phyloP scores from a whole-genome alignment of 768 basidiomycete species.

The Dioszegia aurantiaca region DNA sequence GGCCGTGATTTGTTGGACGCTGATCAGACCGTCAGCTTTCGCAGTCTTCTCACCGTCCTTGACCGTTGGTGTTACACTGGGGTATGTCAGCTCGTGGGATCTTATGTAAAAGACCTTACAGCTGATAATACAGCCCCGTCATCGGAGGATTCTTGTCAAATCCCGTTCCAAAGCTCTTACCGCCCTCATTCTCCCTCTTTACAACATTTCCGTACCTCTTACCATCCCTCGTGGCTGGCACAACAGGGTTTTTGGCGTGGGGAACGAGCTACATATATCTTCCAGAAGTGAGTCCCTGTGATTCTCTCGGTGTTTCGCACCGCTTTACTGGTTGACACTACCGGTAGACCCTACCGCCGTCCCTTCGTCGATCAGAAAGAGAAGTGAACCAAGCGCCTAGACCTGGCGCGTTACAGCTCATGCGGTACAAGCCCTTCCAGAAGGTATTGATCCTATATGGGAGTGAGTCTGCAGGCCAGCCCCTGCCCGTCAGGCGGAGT shows the following conservation, averaged over 20 bases:
- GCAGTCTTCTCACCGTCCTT: conserved; percentile 38
- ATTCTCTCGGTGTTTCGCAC: background rate
- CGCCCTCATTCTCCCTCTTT: conserved; percentile 26
- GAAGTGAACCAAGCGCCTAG: conserved; percentile 14
- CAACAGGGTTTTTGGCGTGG: conserved; percentile 21
- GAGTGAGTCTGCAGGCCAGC: conserved; percentile 18
- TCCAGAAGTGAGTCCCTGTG: conserved; percentile 5
- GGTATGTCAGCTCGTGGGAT: conserved; percentile 13
- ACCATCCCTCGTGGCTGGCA: conserved; percentile 29
- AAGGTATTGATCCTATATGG: conserved; percentile 33
- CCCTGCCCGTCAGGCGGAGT: no score
- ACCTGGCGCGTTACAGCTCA: conserved; percentile 17
- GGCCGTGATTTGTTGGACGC: background rate
- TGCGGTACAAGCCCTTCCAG: conserved; percentile 31
- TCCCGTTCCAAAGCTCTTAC: conserved; percentile 29
- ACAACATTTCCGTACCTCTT: conserved; percentile 32
- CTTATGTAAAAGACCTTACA: background rate
- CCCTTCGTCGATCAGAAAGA: conserved; percentile 8
- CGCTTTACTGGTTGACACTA: background rate
- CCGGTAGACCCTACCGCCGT: conserved; percentile 24
- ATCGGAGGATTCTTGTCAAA: conserved; percentile 37
- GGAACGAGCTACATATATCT: conserved; percentile 2
- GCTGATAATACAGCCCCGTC: conserved; percentile 25
- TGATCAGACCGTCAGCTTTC: conserved; percentile 21
- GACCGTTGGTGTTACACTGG: conserved; percentile 30